Evolutionary conservation across 1,284 basidiomycete genomes (phyloP), one percentile per base, ranked within the genome.

Genomic region (Rhodotorula sp.): DNA sequence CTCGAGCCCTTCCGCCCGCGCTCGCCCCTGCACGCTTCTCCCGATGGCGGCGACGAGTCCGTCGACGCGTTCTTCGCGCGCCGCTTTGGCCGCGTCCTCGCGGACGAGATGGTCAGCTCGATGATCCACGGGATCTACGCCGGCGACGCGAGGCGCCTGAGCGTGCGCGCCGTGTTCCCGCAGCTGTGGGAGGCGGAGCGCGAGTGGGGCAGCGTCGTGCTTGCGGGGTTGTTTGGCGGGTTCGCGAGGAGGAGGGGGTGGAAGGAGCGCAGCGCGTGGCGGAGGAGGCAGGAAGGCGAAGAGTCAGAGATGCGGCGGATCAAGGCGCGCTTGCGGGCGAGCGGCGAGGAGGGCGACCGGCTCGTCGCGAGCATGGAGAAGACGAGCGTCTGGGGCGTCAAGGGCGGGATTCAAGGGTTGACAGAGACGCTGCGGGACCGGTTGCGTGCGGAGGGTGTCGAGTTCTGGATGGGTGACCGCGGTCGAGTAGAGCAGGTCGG

Each of bases 51-150:
- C 2, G 95, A 97, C 80, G 94, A 97, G 80, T 90, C 89, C 7
- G 85, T 98, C 29, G 88, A 96, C 77, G 81, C 86, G 0, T 92
- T 98, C 78, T 82, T 97, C 67, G 81, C 86, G 0, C 86, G 92
- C 9, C 85, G 93, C 21, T 91, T 97, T 69, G 92, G 93, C 0
- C 79, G 83, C 3, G 81, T 84, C 0, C 87, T 95, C 67, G 91
- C 94, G 0, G 85, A 88, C 21, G 86, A 86, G 8, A 86, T 97
- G 62, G 89, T 91, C 7, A 92, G 90, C 68, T 91, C 94, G 0
- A 84, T 97, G 73, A 87, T 94, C 2, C 95, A 97, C 78, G 96
- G 95, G 0, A 91, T 99, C 71, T 97, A 97, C 80, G 94, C 93
- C 1, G 88, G 92, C 0, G 93, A 96, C 78, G 87, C 92, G 6